These are phyloP conservation scores for Bruguiera parviflora DNA, from an alignment of 345 rosid genomes.

Conservation along the genomic window DNA sequence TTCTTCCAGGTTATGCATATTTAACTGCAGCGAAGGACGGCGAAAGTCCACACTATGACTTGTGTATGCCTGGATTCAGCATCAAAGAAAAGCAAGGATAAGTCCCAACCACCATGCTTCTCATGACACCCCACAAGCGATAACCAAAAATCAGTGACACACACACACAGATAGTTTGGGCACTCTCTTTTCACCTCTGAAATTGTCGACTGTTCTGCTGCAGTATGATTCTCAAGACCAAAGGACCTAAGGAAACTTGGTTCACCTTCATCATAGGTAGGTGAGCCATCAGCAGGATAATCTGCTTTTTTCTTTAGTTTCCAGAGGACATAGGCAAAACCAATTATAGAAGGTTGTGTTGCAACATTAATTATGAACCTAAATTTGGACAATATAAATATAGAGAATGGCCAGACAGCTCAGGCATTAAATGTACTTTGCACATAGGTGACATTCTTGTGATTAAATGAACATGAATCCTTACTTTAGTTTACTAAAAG, in stretches of 20 bases:
- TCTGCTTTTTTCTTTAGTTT: conserved; percentile 14
- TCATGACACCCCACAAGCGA: not conserved
- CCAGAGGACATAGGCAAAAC: conserved; percentile 11
- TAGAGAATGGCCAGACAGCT: too few relatives aligned
- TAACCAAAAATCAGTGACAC: too few relatives aligned
- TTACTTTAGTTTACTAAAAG: too few relatives aligned
- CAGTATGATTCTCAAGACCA: not conserved
- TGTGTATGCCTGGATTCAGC: conserved; percentile 10
- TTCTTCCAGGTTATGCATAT: not conserved
- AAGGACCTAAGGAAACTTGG: too few relatives aligned
- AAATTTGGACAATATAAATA: too few relatives aligned
- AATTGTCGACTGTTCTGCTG: not conserved
- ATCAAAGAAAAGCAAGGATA: conserved; percentile 5
- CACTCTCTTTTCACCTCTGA: conserved; percentile 13
- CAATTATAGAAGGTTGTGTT: not conserved
- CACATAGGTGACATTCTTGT: too few relatives aligned
- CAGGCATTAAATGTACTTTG: too few relatives aligned
- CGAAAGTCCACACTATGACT: not conserved
- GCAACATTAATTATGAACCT: too few relatives aligned
- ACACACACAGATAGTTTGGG: too few relatives aligned
- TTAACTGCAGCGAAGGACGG: not conserved
- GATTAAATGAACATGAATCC: too few relatives aligned
- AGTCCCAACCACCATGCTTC: not conserved
- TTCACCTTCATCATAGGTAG: too few relatives aligned
- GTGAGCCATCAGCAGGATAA: not conserved